Evolutionary conservation across 1,284 basidiomycete species (phyloP).

Genomic region (Apiotrichum veenhuisii): DNA sequence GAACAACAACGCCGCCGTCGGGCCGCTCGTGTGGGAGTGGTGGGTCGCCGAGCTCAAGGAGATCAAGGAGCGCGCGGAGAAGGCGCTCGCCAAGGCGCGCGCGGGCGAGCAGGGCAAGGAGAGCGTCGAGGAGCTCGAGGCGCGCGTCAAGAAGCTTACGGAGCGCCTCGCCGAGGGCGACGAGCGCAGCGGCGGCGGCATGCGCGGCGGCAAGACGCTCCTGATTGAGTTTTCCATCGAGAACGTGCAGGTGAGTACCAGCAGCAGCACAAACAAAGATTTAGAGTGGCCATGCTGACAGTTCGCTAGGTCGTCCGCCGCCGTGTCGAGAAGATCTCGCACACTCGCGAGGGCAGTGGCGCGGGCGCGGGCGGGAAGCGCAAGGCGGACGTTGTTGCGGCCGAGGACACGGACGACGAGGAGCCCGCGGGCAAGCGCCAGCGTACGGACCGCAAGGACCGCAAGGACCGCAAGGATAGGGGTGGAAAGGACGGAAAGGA

Average conservation of each 20-base stretch:
- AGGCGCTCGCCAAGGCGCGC: slow-evolving; percentile 32
- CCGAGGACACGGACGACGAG: slow-evolving; percentile 35
- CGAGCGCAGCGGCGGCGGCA: slow-evolving; percentile 36
- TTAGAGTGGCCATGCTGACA: background rate
- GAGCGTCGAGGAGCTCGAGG: slow-evolving; percentile 53
- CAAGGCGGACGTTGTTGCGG: slow-evolving; percentile 11
- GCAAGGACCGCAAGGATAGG: slow-evolving; percentile 6
- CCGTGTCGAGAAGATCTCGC: slow-evolving; percentile 43
- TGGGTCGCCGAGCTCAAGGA: slow-evolving; percentile 76
- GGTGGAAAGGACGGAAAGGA: background rate
- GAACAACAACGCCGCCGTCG: slow-evolving; percentile 76
- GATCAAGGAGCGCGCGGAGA: slow-evolving; percentile 60
- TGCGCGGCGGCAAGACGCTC: slow-evolving; percentile 59
- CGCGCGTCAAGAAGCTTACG: slow-evolving; percentile 51
- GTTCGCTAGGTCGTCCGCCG: slow-evolving; percentile 46
- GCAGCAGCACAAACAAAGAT: background rate
- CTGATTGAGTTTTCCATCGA: slow-evolving; percentile 92
- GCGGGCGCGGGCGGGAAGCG: slow-evolving; percentile 20
- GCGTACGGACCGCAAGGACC: slow-evolving; percentile 1
- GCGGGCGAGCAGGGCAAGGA: slow-evolving; percentile 59
- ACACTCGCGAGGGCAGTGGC: slow-evolving; percentile 6
- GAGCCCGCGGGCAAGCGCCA: slow-evolving; percentile 6
- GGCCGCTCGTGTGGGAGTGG: slow-evolving; percentile 68
- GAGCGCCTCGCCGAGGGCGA: slow-evolving; percentile 39
- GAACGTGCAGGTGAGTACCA: slow-evolving; percentile 74